A percentile compares a stretch with the other conserved stretches of the same genome.
Conservation (phyloP, 768 basidiomycete species). For the Amanita brunnescens region DNA sequence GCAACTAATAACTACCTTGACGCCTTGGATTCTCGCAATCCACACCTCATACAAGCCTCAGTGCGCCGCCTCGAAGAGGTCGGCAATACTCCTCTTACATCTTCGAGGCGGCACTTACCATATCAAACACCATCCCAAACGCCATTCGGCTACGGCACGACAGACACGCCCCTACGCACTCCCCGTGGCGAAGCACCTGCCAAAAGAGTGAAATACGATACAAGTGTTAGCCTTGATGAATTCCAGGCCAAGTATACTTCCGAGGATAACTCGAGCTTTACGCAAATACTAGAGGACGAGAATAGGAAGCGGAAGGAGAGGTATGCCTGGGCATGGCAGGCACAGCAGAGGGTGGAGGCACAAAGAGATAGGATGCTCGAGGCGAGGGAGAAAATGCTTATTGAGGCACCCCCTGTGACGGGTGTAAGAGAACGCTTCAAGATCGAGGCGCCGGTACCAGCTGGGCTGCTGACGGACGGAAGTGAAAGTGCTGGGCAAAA, state of each 20-base stretch:
- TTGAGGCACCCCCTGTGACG: conserved; percentile 52
- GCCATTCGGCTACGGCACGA: conserved; percentile 48
- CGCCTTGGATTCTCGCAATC: conserved; percentile 69
- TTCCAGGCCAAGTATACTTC: conserved; percentile 94
- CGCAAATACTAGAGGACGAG: conserved; percentile 84
- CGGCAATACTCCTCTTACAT: conserved; percentile 37
- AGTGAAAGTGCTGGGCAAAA: conserved; percentile 17
- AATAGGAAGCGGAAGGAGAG: conserved; percentile 73
- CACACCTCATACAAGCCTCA: conserved; percentile 64
- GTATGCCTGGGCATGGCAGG: conserved; percentile 93
- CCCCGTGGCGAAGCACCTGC: conserved; percentile 33
- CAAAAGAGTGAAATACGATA: conserved; percentile 56
- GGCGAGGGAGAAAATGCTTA: conserved; percentile 58
- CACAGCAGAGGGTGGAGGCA: conserved; percentile 71
- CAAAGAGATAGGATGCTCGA: conserved; percentile 60
- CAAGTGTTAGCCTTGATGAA: conserved; percentile 60
- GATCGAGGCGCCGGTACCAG: conserved; percentile 51
- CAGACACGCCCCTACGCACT: conserved; percentile 59
- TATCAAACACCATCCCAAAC: conserved; percentile 50
- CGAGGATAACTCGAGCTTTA: conserved; percentile 96
- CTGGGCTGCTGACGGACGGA: conserved; percentile 42
- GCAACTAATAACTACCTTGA: conserved; percentile 83
- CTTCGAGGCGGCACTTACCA: conserved; percentile 21
- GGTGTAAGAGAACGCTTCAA: conserved; percentile 62
- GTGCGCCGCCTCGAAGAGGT: conserved; percentile 66